These are phyloP conservation scores for Lentithecium fluviatile DNA, from an alignment of 495 filamentous ascomycete species.

Conservation along the genomic window DNA sequence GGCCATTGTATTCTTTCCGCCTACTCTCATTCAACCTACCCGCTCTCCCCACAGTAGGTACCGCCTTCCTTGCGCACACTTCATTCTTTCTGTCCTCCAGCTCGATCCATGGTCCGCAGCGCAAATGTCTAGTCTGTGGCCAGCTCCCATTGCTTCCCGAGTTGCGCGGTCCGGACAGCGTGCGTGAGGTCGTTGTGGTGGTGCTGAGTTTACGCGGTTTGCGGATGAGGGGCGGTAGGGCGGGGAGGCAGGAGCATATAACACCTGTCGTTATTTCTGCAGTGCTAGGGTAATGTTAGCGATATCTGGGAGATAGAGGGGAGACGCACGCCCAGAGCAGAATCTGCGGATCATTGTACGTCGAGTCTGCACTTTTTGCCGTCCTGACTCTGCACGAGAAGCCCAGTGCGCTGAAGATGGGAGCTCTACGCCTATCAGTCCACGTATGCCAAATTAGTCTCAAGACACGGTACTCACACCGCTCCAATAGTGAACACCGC, in stretches of 20 bases:
- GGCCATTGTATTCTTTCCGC: too few species aligned
- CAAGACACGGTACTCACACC: slow-evolving; percentile 5
- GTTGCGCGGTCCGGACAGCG: too few species aligned
- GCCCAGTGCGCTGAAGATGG: slow-evolving; percentile 22
- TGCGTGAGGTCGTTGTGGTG: background rate
- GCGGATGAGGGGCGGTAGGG: slow-evolving; percentile 11
- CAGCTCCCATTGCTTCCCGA: too few species aligned
- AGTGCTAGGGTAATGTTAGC: background rate
- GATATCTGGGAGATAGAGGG: background rate
- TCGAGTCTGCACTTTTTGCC: slow-evolving; percentile 6
- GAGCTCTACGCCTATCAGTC: background rate
- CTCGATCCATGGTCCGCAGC: too few species aligned
- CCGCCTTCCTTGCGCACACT: too few species aligned
- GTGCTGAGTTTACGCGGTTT: background rate
- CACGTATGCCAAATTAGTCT: too few species aligned
- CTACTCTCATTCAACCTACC: too few species aligned
- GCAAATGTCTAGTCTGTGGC: too few species aligned
- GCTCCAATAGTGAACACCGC: slow-evolving; percentile 21
- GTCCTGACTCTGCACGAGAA: slow-evolving; percentile 4
- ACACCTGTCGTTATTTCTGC: slow-evolving; percentile 25
- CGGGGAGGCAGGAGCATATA: slow-evolving; percentile 24
- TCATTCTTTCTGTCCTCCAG: too few species aligned
- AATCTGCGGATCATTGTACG: slow-evolving; percentile 21
- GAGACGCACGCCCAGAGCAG: slow-evolving; percentile 23
- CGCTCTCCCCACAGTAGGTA: too few species aligned